Evolutionary conservation across 768 basidiomycete species (phyloP), one percentile per base, ranked within the genome.

Genomic region (Omphalotus guepiniiformis): DNA sequence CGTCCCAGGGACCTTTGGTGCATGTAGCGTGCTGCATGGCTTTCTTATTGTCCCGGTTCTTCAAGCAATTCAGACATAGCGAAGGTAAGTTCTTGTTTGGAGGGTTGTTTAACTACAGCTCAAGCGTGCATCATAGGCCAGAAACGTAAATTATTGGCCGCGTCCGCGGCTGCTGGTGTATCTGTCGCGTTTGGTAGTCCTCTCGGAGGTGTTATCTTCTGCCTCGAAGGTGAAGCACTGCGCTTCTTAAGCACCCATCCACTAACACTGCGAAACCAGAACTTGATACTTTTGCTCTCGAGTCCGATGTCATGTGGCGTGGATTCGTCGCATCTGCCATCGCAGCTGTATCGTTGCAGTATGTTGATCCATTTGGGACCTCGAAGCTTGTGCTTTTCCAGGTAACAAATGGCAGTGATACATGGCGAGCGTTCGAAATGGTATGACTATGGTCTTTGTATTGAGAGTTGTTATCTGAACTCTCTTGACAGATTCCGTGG

Each of bases 241-340:
- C 2, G 6, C 3, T 22, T 30, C 9, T 23, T 23, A n/a, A n/a
- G 8, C 30, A 23, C 2, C 18, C 25, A 5, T 39, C 22, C 30
- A 25, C 40, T 15, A 21, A 16, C 9, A 29, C 18, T 42, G 26
- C 27, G 36, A 6, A 29, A 38, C n/a, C 48, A 80, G 83, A 86
- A 58, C 65, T 86, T 15, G 83, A 84, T 53, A 76, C 79, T 1
- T 83, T 84, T 57, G 76, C 81, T 15, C 80, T 77, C 54, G 83
- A 84, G 50, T 81, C 82, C 2, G 87, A 90, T 53, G 85, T 87
- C 23, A 80, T 87, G 75, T 87, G 85, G 85, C 74, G 81, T 47
- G 88, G 84, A n/a, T 95, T 95, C 60, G 90, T 90, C 46, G 90
- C 88, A 13, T 91, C 89, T 6, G 88, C 85, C 41, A 78, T 93